These are phyloP conservation scores for Petunia hybrid DNA, from an alignment of 305 asterid genomes.

Conservation along the genomic window DNA sequence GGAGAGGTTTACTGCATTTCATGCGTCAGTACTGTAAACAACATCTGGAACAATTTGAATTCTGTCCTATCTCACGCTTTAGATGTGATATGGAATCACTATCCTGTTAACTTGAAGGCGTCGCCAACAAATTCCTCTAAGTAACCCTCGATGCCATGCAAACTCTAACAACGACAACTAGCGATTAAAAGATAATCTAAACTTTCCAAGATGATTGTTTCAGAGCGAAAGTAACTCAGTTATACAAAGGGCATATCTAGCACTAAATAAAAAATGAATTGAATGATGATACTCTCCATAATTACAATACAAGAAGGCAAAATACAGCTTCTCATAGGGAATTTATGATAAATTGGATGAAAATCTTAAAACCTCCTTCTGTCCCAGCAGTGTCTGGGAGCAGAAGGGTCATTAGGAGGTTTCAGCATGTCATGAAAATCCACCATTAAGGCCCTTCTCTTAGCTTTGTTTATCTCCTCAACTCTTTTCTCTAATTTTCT, in stretches of 20 bases:
- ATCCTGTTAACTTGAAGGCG: neutral
- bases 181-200: neutral
- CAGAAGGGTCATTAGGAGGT: neutral
- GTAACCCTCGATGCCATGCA: neutral
- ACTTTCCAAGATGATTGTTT: neutral
- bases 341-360: no score
- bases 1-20: no score
- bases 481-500: no score
- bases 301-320: neutral
- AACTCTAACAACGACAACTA: neutral
- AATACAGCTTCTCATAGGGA: neutral
- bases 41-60: no score
- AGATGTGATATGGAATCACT: no score
- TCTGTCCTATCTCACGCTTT: no score
- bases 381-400: neutral
- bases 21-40: no score
- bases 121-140: neutral
- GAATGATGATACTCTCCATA: neutral
- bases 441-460: no score
- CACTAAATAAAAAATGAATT: neutral
- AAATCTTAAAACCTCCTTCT: neutral
- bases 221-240: neutral
- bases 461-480: no score
- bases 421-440: neutral
- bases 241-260: neutral